Base-by-base conservation (phyloP, 768 basidiomycete species). In the Rhizopogon salebrosus region DNA sequence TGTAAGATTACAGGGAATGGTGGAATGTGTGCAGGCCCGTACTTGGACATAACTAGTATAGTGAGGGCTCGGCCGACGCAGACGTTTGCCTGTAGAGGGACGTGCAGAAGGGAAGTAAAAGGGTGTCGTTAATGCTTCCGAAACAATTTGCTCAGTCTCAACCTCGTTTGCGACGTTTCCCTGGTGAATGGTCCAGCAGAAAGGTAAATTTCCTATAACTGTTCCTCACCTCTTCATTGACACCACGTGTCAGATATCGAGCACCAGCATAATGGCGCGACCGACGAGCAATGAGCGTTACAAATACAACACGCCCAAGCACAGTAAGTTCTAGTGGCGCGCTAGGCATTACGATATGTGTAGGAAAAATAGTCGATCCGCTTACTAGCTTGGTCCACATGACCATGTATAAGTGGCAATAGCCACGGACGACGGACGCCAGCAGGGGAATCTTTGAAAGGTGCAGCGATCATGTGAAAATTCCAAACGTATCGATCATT, bases 131-230 rank as follows among this genome's bases (percentile, higher is more conserved):
- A 91, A 65, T 0, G 90, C 88, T 63, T 95, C 94, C 7, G 87
- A 89, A 0, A 95, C 92, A 48, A 99, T 95, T 63, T 99, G 97
- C 66, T 99, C 97, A 0, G 94, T 97, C 70, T 99, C 97, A 2
- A 99, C 97, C 68, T 98, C 97, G 64, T 99, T 99, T 3, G 95
- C 95, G 9, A 98, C 95, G 64, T 95, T 92, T 3, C 97, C 97
- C 93, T 97, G 56, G n/a, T 18, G 39, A 36, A 26, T 11, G 8
- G 4, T 8, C 22, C 14, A 31, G 38, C 22, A 27, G 14, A 26
- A n/a, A 18, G 1, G 16, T 11, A 2, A 23, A 14, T 41, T 11
- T 14, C 1, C 10, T 24, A n/a, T 10, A 26, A 16, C 16, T 1
- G 4, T 6, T 36, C 14, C 14, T 16, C 42, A 92, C 94, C 76